These are phyloP conservation scores for Beverwykella pulmonaria DNA, from an alignment of 495 filamentous ascomycete genomes.

Conservation along the genomic window DNA sequence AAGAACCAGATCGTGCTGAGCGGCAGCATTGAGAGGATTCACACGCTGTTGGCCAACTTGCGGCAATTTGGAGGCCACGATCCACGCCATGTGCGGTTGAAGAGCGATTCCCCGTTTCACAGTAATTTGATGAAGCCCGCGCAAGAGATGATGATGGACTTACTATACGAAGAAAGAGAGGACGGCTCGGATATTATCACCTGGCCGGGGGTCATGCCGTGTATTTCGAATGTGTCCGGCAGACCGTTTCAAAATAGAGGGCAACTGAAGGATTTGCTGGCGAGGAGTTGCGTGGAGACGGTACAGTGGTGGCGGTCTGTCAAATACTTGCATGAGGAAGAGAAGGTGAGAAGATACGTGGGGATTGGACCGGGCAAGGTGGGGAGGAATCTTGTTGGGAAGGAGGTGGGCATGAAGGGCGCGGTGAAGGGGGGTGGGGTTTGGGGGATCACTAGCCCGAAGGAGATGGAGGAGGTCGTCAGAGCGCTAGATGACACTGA, in stretches of 20 bases:
- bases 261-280: slow-evolving; percentile 74
- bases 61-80: slow-evolving; percentile 93
- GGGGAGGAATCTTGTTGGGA: slow-evolving; percentile 88
- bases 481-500: slow-evolving; percentile 75
- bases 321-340: slow-evolving; percentile 82
- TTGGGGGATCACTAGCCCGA: slow-evolving; percentile 85
- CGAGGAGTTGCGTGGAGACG: slow-evolving; percentile 80
- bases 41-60: slow-evolving; percentile 81
- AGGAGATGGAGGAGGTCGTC: slow-evolving; percentile 77
- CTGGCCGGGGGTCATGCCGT: slow-evolving; percentile 74
- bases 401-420: slow-evolving; percentile 91
- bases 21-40: slow-evolving; percentile 83
- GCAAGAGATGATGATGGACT: slow-evolving; percentile 65
- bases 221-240: slow-evolving; percentile 83
- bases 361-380: slow-evolving; percentile 96
- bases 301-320: slow-evolving; percentile 94
- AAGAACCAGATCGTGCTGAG: slow-evolving; percentile 96
- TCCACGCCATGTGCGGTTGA: slow-evolving; percentile 82
- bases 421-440: slow-evolving; percentile 83
- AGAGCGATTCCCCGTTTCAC: slow-evolving; percentile 91
- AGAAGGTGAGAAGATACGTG: slow-evolving; percentile 83
- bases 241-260: slow-evolving; percentile 72
- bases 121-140: slow-evolving; percentile 90
- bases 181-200: slow-evolving; percentile 59
- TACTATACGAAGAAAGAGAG: slow-evolving; percentile 55